phyloP scores from a whole-genome alignment of 257 asterid genomes.

The Cynanchum wilfordii region DNA sequence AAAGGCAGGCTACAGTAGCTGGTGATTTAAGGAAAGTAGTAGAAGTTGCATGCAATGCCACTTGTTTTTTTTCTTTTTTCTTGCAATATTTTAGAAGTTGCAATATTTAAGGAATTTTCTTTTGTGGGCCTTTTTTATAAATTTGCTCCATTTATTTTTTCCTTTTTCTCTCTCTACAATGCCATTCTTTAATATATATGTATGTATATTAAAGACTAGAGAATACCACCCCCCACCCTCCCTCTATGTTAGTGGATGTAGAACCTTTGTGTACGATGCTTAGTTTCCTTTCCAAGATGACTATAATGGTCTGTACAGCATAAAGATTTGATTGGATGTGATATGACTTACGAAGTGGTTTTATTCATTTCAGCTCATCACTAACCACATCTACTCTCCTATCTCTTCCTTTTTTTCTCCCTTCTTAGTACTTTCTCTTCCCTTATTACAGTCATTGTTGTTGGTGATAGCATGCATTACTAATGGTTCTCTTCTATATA shows the following conservation, averaged over 20 bases:
- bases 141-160: background rate
- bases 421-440: background rate
- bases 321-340: too few species aligned
- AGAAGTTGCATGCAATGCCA: background rate
- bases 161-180: background rate
- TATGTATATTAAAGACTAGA: too few species aligned
- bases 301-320: too few species aligned
- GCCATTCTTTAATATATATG: too few species aligned
- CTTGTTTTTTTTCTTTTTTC: background rate
- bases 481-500: background rate
- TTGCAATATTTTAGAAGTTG: background rate
- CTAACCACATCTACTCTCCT: background rate
- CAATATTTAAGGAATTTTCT: background rate
- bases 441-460: background rate
- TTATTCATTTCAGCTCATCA: background rate
- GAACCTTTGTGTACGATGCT: too few species aligned
- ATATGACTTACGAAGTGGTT: background rate
- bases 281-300: too few species aligned
- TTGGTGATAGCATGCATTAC: too few species aligned
- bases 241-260: too few species aligned
- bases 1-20: background rate
- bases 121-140: background rate
- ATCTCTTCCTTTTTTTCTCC: background rate
- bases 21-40: conserved; percentile 1
- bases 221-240: too few species aligned